Evolutionary conservation across 2,329 filamentous ascomycete genomes (phyloP).

Genomic region (Trichoderma sp.): DNA sequence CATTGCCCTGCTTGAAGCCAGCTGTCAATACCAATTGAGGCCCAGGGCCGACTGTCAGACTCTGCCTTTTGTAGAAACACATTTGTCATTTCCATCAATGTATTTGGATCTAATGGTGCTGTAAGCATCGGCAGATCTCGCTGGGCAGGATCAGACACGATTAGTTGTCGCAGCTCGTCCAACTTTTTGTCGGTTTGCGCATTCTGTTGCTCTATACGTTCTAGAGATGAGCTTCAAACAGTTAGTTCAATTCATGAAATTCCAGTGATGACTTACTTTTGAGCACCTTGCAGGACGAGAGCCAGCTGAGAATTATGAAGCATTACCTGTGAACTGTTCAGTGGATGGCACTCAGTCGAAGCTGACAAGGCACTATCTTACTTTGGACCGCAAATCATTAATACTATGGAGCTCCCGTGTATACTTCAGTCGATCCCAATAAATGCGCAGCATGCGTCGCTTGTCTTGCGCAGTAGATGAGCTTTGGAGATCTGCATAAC

Average conservation of each 20-base stretch:
- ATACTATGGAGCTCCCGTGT: too few relatives aligned
- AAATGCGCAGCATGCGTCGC: too few relatives aligned
- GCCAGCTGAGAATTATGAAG: background rate
- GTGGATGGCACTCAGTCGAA: background rate
- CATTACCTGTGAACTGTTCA: background rate
- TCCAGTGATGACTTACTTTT: background rate
- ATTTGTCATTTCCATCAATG: background rate
- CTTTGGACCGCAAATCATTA: background rate
- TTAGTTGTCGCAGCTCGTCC: background rate
- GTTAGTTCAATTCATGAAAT: too few relatives aligned
- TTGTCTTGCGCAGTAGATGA: too few relatives aligned
- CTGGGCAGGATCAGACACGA: background rate
- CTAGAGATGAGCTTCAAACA: too few relatives aligned
- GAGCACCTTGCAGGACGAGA: background rate
- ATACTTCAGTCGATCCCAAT: too few relatives aligned
- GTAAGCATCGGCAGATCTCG: background rate
- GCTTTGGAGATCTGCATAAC: too few relatives aligned
- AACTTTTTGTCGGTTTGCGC: background rate
- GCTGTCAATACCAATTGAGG: background rate
- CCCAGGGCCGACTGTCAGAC: background rate
- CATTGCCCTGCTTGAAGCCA: background rate
- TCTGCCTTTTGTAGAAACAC: background rate
- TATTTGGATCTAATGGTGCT: background rate
- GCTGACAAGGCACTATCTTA: background rate
- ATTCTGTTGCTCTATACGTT: too few relatives aligned